Base-by-base conservation (phyloP, 2,329 filamentous ascomycete genomes). In the Claviceps sp. region DNA sequence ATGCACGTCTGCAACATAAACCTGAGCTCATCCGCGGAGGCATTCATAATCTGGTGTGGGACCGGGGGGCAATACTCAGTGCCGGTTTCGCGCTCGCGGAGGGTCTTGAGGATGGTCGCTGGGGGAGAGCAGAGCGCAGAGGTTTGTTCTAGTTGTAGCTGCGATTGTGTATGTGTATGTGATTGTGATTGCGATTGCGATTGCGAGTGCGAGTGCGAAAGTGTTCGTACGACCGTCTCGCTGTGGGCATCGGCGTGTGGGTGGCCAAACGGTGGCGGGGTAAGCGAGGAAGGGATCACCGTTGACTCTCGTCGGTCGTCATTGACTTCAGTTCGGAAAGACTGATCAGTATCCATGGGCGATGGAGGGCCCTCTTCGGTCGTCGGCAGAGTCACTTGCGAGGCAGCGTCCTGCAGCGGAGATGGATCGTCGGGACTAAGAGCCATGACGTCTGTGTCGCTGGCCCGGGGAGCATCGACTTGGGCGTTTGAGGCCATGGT, bases 221-320 rank as follows among this genome's bases (percentile, higher is more conserved):
- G 65, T 14, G 58, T 56, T 9, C 62, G 59, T 51, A 60, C 62
- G 4, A 59, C 58, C 43, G 59, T 58, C 43, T 59, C 59, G 20
- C 56, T 58, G 48, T 60, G 60, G 34, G 64, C 67, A 16, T 67
- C 67, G 5, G 72, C 60, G 59, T 79, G 77, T 1, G 75, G 78
- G 30, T 34, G 30, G 9, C 30, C 30, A 1, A 76, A 79, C 0
- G 77, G 76, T 24, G 77, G 78, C 3, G 77, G 78, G 2, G 78
- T 80, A 50, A 79, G 63, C 24, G 77, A 81, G 2, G 77, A 80
- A 4, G 77, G 76, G 52, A 81, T 78, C 48, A 79, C 65, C n/a
- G 69, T 61, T 18, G 62, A 60, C 1, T 64, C 60, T 1, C 64
- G 62, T 41, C 68, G 64, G 47, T 76, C 73, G 52, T 78, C 74